Evolutionary conservation across 148 eudicot genomes (phyloP).

Genomic region (Salicornia ramosissima): DNA sequence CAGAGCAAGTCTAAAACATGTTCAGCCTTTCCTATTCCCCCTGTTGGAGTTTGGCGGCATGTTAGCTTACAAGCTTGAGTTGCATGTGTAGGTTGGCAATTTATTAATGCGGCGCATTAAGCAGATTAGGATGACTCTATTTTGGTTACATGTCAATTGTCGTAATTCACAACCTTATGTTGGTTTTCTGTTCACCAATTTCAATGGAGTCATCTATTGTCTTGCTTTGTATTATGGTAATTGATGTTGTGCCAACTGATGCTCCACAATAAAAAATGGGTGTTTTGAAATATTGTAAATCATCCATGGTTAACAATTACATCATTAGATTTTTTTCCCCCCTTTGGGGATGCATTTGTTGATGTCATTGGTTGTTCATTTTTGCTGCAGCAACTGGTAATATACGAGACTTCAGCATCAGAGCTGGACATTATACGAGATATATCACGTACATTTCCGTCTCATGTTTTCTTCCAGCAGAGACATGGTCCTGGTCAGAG

Average conservation of each 20-base stretch:
- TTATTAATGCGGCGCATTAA: neutral
- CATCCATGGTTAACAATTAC: neutral
- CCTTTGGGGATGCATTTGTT: neutral
- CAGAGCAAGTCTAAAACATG: neutral
- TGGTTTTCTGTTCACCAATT: neutral
- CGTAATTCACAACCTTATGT: neutral
- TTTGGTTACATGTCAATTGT: neutral
- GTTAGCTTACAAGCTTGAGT: neutral
- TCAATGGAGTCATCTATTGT: neutral
- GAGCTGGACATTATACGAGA: conserved; percentile 96
- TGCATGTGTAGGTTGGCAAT: neutral
- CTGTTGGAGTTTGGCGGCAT: neutral
- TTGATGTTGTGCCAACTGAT: neutral
- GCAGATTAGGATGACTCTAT: conserved; percentile 2
- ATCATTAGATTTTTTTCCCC: neutral
- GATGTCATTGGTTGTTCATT: conserved; percentile 4
- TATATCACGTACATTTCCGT: conserved; percentile 96
- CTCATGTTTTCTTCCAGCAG: conserved; percentile 95
- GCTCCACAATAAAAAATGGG: neutral
- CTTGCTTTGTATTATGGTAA: neutral
- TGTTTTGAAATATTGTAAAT: neutral
- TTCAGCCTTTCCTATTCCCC: neutral
- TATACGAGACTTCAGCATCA: conserved; percentile 93
- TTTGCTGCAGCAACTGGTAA: conserved; percentile 82
- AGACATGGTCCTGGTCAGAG: conserved; percentile 99